Evolutionary conservation across 805 yeast genomes (phyloP).

Genomic region (Tetrapisispora fleetii): DNA sequence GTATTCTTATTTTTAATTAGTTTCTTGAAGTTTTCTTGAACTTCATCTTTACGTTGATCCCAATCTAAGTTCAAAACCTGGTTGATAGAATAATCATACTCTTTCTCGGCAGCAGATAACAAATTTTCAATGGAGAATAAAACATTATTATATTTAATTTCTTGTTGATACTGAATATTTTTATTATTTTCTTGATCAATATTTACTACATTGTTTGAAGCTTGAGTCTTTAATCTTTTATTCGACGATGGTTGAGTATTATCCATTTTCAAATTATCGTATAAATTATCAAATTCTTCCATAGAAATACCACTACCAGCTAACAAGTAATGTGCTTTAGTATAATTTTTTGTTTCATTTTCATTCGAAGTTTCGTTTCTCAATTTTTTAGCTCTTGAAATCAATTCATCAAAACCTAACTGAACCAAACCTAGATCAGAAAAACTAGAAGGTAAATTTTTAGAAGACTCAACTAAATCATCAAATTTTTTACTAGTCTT

Average conservation of each 20-base stretch:
- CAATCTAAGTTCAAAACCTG: conserved; percentile 73
- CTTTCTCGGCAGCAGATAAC: conserved; percentile 61
- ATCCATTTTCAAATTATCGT: conserved; percentile 27
- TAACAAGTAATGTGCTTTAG: conserved; percentile 76
- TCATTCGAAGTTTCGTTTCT: conserved; percentile 34
- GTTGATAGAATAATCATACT: conserved; percentile 70
- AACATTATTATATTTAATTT: conserved; percentile 30
- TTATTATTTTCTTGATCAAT: conserved; percentile 44
- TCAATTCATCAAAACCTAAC: conserved; percentile 69
- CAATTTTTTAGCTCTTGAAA: conserved; percentile 51
- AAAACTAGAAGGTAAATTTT: conserved; percentile 55
- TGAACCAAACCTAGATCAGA: conserved; percentile 73
- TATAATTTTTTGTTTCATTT: conserved; percentile 27
- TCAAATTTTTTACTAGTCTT: background rate
- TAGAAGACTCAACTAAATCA: conserved; percentile 69
- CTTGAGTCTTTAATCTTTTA: background rate
- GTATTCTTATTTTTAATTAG: conserved; percentile 29
- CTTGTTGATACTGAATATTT: conserved; percentile 34
- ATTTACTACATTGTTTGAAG: background rate
- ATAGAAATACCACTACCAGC: conserved; percentile 85
- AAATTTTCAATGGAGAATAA: conserved; percentile 76
- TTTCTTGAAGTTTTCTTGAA: conserved; percentile 63
- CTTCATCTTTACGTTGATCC: conserved; percentile 66
- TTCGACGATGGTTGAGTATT: background rate
- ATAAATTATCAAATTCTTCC: conserved; percentile 64